phyloP scores from a whole-genome alignment of 2,329 filamentous ascomycete genomes.

The Blumeria graminis region DNA sequence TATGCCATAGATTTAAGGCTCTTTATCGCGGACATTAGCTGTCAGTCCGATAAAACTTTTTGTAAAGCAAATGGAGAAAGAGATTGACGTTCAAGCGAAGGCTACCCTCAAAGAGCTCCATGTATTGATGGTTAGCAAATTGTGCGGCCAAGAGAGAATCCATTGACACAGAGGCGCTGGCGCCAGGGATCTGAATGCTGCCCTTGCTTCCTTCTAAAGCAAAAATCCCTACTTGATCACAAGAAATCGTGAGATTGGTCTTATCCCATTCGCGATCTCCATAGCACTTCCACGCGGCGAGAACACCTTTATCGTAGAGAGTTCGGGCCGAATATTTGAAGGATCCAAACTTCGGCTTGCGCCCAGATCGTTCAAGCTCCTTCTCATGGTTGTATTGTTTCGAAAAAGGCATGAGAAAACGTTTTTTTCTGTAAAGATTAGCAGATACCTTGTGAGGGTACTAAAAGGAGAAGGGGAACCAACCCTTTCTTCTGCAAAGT shows the following conservation, averaged over 20 bases:
- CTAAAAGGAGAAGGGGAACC: conserved; percentile 12
- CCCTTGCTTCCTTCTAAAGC: conserved; percentile 75
- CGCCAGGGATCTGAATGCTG: conserved; percentile 87
- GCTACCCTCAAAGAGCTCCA: conserved; percentile 72
- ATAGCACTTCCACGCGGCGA: conserved; percentile 78
- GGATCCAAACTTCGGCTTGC: conserved; percentile 89
- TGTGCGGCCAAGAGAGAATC: conserved; percentile 90
- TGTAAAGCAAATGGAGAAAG: conserved; percentile 88
- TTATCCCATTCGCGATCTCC: conserved; percentile 67
- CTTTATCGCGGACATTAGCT: conserved; percentile 3
- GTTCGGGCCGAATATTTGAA: conserved; percentile 90
- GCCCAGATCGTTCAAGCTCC: conserved; percentile 75
- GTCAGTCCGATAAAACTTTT: conserved; percentile 80
- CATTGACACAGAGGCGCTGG: conserved; percentile 66
- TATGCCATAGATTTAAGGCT: too few relatives aligned
- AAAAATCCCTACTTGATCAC: conserved; percentile 85
- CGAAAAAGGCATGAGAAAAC: conserved; percentile 86
- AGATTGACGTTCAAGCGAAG: conserved; percentile 89
- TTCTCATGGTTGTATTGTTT: conserved; percentile 98
- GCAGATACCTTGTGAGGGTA: conserved; percentile 4
- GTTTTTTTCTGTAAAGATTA: conserved; percentile 40
- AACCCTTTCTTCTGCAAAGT: conserved; percentile 90
- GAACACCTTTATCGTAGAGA: conserved; percentile 76
- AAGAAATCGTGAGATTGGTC: conserved; percentile 82
- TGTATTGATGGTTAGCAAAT: conserved; percentile 90